phyloP scores from a whole-genome alignment of 78 protist species.

The Chrysochromulina tobinii region DNA sequence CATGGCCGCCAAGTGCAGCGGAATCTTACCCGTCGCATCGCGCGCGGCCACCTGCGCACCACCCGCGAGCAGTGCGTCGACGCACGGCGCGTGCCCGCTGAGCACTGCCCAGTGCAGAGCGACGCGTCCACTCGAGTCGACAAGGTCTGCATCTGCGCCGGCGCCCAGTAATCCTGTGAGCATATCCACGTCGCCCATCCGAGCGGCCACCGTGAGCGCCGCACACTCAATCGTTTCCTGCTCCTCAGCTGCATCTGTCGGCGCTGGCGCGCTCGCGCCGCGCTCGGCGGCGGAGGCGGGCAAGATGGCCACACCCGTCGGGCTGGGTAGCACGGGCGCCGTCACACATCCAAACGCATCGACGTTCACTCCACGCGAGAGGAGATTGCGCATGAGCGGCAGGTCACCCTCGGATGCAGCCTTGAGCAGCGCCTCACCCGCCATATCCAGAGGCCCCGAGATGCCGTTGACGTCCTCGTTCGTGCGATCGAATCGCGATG shows the following conservation, averaged over 20 bases:
- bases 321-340: too few species aligned
- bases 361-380: background rate
- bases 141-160: background rate
- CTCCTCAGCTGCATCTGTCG: background rate
- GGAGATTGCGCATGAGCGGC: background rate
- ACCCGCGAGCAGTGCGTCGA: background rate
- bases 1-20: background rate
- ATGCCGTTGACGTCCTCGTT: too few species aligned
- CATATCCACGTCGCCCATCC: background rate
- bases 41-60: background rate
- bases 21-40: background rate
- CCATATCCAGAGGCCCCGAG: background rate
- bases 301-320: too few species aligned
- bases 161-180: background rate
- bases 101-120: background rate
- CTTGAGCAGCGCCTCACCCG: background rate
- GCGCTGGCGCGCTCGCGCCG: too few species aligned
- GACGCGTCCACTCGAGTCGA: background rate
- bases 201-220: slow-evolving; percentile 18
- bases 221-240: background rate
- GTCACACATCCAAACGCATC: background rate
- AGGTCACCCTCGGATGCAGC: slow-evolving; percentile 3
- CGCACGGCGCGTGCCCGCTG: background rate
- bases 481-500: too few species aligned
- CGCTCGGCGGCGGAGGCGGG: too few species aligned